Evolutionary conservation across 768 basidiomycete species (phyloP), one percentile per base, ranked within the genome.

Genomic region (Boletales sp.): DNA sequence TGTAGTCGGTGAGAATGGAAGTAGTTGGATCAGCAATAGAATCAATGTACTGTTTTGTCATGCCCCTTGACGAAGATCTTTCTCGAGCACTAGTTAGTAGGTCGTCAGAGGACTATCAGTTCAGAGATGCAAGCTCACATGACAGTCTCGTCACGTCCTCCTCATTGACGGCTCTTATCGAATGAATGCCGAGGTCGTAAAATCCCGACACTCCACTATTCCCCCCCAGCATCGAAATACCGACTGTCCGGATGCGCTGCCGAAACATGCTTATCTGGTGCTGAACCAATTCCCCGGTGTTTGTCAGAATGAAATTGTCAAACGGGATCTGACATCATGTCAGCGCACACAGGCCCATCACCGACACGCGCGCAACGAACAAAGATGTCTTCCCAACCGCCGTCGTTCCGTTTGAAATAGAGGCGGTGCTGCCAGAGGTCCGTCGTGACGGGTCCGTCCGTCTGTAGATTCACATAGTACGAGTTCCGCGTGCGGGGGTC

Each of bases 391-490:
- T 93, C 87, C 92, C 92, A 94, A 5, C 74, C 70, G 21, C 81
- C 78, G 50, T 84, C 79, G 25, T 74, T 71, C 48, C 80, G 77
- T 44, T 77, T 73, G 64, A 94, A 88, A 69, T 81, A 90, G n/a
- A 98, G 74, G 32, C 90, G 80, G 58, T 97, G 94, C 63, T 96
- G 95, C 86, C 90, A 98, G n/a, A 98, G 72, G 64, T 95, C 92
- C 34, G 83, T 86, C 44, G 83, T 79, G 43, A 89, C 75, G 39
- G 82, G 77, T 1, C 89, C 87, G 45, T 92, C 87, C 3, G 93
- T 95, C 66, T 96, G 94, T 41, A 97, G 72, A 69, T 98, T 97
- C 42, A 92, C 87, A 57, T 87, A 94, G 74, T 93, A 97, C n/a
- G 89, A 84, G 57, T 82, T 82, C 54, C 83, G 81, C 37, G 87